Conservation (phyloP, 139 green algal species). For the Asterochloris erici region DNA sequence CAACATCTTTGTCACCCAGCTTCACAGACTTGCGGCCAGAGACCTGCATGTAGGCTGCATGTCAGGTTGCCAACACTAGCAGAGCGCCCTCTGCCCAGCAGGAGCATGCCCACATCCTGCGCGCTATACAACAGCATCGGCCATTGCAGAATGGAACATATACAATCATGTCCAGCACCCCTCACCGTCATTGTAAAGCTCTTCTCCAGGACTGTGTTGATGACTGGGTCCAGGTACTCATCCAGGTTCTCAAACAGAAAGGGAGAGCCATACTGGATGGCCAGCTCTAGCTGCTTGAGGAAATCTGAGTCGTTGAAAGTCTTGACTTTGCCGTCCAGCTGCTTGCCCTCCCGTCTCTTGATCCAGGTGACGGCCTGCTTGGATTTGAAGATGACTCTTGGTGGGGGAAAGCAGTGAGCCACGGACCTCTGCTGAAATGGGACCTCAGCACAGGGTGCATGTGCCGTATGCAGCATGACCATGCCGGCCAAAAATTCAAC, state of each 20-base stretch:
- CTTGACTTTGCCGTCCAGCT: slow-evolving; percentile 81
- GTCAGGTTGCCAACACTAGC: neutral
- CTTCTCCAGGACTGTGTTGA: slow-evolving; percentile 88
- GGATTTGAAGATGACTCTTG: neutral
- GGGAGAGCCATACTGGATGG: slow-evolving; percentile 86
- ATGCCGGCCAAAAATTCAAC: too few relatives aligned
- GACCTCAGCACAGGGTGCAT: neutral
- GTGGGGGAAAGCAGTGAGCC: too few relatives aligned
- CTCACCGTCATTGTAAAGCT: slow-evolving; percentile 49
- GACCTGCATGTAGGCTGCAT: slow-evolving; percentile 8
- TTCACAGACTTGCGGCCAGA: slow-evolving; percentile 57
- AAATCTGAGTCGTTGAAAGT: slow-evolving; percentile 88
- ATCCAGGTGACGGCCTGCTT: slow-evolving; percentile 81
- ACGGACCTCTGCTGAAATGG: too few relatives aligned
- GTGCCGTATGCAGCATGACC: too few relatives aligned
- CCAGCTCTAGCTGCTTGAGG: slow-evolving; percentile 89
- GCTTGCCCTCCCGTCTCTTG: slow-evolving; percentile 76
- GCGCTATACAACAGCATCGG: too few relatives aligned
- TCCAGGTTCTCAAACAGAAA: slow-evolving; percentile 91
- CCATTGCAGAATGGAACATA: too few relatives aligned
- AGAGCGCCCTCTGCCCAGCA: neutral
- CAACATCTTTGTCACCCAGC: slow-evolving; percentile 81
- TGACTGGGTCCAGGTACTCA: slow-evolving; percentile 90
- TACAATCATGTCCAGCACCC: neutral
- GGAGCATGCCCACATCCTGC: neutral